Evolutionary conservation across 1,284 basidiomycete species (phyloP).

Genomic region (Sphaerobolus stellatus): DNA sequence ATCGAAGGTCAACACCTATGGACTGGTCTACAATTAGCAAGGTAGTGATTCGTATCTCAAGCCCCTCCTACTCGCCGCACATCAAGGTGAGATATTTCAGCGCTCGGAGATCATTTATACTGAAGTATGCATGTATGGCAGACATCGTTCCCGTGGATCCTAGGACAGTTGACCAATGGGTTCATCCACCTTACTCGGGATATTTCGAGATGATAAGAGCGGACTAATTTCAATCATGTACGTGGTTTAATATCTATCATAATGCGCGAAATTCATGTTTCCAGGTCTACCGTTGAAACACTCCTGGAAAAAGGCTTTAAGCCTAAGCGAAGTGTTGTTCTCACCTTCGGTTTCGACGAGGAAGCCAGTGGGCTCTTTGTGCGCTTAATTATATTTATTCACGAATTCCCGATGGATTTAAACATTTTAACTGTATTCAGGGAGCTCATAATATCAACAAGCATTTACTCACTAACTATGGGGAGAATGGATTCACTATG

Average conservation of each 20-base stretch:
- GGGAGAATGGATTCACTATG: constrained; percentile 57
- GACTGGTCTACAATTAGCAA: constrained; percentile 61
- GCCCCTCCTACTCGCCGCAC: constrained; percentile 63
- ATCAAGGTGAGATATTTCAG: constrained; percentile 51
- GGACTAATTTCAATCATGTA: constrained; percentile 58
- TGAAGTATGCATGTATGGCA: constrained; percentile 15
- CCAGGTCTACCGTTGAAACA: constrained; percentile 52
- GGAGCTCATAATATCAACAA: constrained; percentile 52
- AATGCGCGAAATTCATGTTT: constrained; percentile 26
- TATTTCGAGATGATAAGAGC: constrained; percentile 63
- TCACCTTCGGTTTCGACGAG: constrained; percentile 73
- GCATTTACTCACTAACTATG: constrained; percentile 54
- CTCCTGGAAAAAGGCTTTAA: constrained; percentile 52
- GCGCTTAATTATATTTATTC: constrained; percentile 16
- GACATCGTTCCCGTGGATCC: constrained; percentile 61
- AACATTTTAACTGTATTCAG: constrained; percentile 25
- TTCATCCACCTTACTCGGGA: constrained; percentile 53
- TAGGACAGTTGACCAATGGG: constrained; percentile 53
- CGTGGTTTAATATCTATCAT: constrained; percentile 18
- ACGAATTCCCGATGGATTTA: constrained; percentile 15
- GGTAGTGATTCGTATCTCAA: constrained; percentile 58
- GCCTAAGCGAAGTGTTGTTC: constrained; percentile 53
- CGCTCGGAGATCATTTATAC: constrained; percentile 1
- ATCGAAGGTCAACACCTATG: constrained; percentile 63
- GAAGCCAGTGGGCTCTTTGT: constrained; percentile 55